These are phyloP conservation scores for Geotrichum klebahnii DNA, from an alignment of 1,139 yeast species.

Conservation along the genomic window DNA sequence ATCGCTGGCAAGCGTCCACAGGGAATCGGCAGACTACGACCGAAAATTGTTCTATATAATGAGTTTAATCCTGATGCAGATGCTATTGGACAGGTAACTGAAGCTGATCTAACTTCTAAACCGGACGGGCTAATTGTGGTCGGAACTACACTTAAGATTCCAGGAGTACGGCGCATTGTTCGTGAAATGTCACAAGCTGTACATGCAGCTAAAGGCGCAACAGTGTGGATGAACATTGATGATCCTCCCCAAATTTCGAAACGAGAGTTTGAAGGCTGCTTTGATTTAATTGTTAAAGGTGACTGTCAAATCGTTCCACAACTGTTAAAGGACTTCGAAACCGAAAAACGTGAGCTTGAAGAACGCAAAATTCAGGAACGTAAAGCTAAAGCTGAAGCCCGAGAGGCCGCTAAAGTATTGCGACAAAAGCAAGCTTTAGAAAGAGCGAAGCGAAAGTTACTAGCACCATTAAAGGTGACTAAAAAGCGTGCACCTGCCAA, in stretches of 20 bases:
- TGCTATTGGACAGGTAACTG: slow-evolving; percentile 67
- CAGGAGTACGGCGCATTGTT: slow-evolving; percentile 76
- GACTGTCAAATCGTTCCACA: slow-evolving; percentile 54
- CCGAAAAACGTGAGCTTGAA: slow-evolving; percentile 25
- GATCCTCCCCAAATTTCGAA: slow-evolving; percentile 43
- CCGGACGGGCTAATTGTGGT: slow-evolving; percentile 79
- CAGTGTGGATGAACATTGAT: slow-evolving; percentile 56
- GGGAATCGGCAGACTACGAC: slow-evolving; percentile 73
- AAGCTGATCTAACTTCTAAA: slow-evolving; percentile 56
- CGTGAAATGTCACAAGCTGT: slow-evolving; percentile 64
- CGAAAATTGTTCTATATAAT: slow-evolving; percentile 78
- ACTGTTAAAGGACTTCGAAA: slow-evolving; percentile 37
- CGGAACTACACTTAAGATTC: slow-evolving; percentile 83
- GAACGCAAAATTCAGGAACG: slow-evolving; percentile 19
- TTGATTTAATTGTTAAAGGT: slow-evolving; percentile 55
- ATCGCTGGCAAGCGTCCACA: slow-evolving; percentile 68
- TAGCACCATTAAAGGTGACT: slow-evolving; percentile 1
- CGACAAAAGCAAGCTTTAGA: slow-evolving; percentile 22
- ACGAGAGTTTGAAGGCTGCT: slow-evolving; percentile 49
- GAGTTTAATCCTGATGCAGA: slow-evolving; percentile 89
- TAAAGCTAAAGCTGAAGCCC: slow-evolving; percentile 14
- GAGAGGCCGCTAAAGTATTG: slow-evolving; percentile 6
- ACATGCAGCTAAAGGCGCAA: slow-evolving; percentile 54
- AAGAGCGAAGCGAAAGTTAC: slow-evolving; percentile 11
- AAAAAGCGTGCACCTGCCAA: slow-evolving; percentile 8